Evolutionary conservation across 805 yeast genomes (phyloP).

Genomic region (Candida insectorum): DNA sequence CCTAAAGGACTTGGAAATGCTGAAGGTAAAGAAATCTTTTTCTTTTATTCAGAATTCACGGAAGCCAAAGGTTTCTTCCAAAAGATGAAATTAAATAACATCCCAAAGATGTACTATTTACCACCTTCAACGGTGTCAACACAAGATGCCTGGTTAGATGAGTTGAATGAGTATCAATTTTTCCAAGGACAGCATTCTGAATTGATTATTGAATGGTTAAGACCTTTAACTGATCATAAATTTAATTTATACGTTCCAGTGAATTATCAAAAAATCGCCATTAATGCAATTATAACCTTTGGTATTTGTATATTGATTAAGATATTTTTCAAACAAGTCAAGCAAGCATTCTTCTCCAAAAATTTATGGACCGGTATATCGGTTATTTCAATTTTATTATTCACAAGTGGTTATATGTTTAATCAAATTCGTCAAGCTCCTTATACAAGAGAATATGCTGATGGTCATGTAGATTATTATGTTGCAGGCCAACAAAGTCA

Average conservation of each 20-base stretch:
- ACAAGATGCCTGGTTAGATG: conserved; percentile 23
- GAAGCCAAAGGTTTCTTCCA: conserved; percentile 53
- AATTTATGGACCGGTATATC: conserved; percentile 71
- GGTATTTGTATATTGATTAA: conserved; percentile 22
- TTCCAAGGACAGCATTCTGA: conserved; percentile 41
- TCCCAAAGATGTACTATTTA: conserved; percentile 72
- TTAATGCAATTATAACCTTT: conserved; percentile 27
- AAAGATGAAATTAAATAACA: conserved; percentile 57
- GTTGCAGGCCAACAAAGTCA: conserved; percentile 69
- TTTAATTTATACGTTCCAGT: conserved; percentile 38
- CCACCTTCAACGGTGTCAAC: conserved; percentile 44
- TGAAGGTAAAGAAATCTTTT: conserved; percentile 45
- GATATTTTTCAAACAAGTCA: conserved; percentile 21
- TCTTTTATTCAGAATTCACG: conserved; percentile 71
- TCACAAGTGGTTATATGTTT: conserved; percentile 91
- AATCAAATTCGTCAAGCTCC: conserved; percentile 76
- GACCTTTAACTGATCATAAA: conserved; percentile 26
- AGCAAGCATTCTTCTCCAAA: conserved; percentile 44
- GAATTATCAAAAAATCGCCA: conserved; percentile 37
- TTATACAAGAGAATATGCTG: conserved; percentile 47
- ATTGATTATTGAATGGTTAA: conserved; percentile 36
- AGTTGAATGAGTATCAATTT: conserved; percentile 43
- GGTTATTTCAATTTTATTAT: conserved; percentile 61
- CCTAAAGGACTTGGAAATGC: conserved; percentile 38
- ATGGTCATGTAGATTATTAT: conserved; percentile 38